Evolutionary conservation across 2,329 filamentous ascomycete species (phyloP).

Genomic region (Rutstroemia sp.): DNA sequence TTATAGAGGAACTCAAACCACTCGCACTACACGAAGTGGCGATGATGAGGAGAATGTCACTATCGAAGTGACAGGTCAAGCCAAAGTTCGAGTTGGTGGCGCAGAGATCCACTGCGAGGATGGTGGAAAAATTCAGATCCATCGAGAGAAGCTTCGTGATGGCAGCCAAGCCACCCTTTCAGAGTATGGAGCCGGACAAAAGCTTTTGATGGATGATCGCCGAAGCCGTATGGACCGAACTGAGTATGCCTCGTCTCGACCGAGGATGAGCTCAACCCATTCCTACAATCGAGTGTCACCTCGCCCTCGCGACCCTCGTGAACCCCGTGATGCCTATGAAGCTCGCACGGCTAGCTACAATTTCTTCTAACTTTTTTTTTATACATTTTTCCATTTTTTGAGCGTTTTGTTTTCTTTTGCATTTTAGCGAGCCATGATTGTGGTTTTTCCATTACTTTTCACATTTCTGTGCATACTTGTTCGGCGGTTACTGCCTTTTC

Average conservation of each 20-base stretch:
- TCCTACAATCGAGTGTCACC: constrained; percentile 20
- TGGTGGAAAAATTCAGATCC: constrained; percentile 53
- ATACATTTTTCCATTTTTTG: constrained; percentile 15
- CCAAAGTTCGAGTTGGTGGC: constrained; percentile 48
- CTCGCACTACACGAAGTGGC: constrained; percentile 43
- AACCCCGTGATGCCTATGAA: constrained; percentile 7
- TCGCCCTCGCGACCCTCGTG: constrained; percentile 9
- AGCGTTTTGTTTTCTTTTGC: constrained; percentile 15
- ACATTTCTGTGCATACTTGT: constrained; percentile 18
- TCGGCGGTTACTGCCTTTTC: constrained; percentile 18
- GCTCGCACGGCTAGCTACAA: not conserved
- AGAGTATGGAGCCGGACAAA: constrained; percentile 24
- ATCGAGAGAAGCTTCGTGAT: constrained; percentile 33
- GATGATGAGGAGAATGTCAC: constrained; percentile 50
- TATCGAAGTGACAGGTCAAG: constrained; percentile 50
- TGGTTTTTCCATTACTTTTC: constrained; percentile 14
- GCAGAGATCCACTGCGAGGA: constrained; percentile 51
- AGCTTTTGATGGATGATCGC: constrained; percentile 21
- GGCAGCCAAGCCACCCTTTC: constrained; percentile 45
- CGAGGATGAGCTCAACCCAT: constrained; percentile 19
- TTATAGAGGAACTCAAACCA: constrained; percentile 53
- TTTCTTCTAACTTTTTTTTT: constrained; percentile 5
- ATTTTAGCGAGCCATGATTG: constrained; percentile 20
- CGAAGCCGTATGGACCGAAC: constrained; percentile 17
- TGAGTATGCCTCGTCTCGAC: constrained; percentile 11